Conservation (phyloP, 2,329 filamentous ascomycete species). For the Diplocarpon rosae region DNA sequence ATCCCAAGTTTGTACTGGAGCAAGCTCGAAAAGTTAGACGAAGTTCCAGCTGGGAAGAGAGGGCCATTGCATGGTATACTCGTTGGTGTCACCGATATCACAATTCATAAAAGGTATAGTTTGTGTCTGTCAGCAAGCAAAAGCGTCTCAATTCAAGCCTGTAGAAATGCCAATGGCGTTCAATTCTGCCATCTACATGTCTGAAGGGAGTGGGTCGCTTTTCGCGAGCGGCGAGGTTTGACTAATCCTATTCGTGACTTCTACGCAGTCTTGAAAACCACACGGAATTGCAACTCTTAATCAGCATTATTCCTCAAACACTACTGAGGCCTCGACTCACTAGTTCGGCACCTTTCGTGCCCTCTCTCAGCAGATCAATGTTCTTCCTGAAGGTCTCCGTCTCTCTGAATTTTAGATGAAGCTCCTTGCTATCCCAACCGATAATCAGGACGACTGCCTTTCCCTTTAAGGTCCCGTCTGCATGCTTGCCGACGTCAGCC, state of each 20-base stretch:
- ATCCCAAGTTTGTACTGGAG: constrained; percentile 35
- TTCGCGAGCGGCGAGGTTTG: too few species aligned
- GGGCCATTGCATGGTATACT: constrained; percentile 47
- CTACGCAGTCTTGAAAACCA: background rate
- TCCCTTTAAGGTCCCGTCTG: constrained; percentile 7
- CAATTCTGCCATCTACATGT: constrained; percentile 45
- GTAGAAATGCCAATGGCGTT: constrained; percentile 46
- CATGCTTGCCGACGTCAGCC: constrained; percentile 9
- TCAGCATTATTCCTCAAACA: background rate
- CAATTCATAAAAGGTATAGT: constrained; percentile 39
- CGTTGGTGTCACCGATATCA: constrained; percentile 50
- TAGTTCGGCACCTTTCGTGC: constrained; percentile 13
- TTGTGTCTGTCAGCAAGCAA: background rate
- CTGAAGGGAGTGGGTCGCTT: too few species aligned
- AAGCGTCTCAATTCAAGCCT: background rate
- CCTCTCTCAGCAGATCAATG: constrained; percentile 12
- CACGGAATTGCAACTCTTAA: background rate
- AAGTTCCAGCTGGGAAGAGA: constrained; percentile 35
- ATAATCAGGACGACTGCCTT: constrained; percentile 11
- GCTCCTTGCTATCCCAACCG: constrained; percentile 20
- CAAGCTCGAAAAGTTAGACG: constrained; percentile 40
- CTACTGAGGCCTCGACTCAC: background rate
- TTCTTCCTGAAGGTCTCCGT: constrained; percentile 16
- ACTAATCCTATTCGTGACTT: background rate
- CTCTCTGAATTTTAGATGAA: constrained; percentile 18